Evolutionary conservation across 129 eudicot genomes (phyloP).

Genomic region (Solidago caesia): DNA sequence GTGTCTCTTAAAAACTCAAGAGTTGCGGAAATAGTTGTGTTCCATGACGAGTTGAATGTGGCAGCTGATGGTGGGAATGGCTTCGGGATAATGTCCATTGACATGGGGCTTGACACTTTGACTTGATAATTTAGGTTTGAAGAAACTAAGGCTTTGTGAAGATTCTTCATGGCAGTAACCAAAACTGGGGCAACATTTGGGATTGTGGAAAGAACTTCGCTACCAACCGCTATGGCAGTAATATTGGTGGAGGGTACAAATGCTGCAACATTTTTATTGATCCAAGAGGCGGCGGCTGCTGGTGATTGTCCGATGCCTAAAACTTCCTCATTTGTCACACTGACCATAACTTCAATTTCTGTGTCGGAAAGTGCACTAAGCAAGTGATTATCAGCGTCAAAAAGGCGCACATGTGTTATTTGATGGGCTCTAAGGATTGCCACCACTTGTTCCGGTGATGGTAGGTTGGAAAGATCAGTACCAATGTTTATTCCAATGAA

Average conservation of each 20-base stretch:
- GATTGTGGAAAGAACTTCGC: conserved; percentile 63
- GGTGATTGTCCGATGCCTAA: conserved; percentile 65
- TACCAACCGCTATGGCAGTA: conserved; percentile 77
- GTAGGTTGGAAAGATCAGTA: conserved; percentile 62
- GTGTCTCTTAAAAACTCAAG: conserved; percentile 64
- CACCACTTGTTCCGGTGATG: conserved; percentile 62
- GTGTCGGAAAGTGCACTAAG: conserved; percentile 77
- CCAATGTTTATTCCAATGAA: conserved; percentile 75
- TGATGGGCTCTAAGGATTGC: conserved; percentile 58
- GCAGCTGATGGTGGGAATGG: conserved; percentile 93
- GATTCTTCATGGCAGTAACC: conserved; percentile 67
- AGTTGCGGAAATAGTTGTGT: conserved; percentile 46
- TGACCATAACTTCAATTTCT: conserved; percentile 64
- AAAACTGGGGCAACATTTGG: conserved; percentile 71
- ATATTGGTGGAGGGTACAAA: conserved; percentile 77
- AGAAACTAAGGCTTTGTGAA: conserved; percentile 75
- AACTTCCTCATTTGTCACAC: conserved; percentile 75
- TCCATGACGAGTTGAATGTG: conserved; percentile 58
- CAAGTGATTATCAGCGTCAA: conserved; percentile 67
- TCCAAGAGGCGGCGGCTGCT: conserved; percentile 70
- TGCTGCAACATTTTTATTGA: conserved; percentile 71
- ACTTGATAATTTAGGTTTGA: conserved; percentile 60
- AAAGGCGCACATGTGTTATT: conserved; percentile 76
- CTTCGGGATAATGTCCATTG: conserved; percentile 63
- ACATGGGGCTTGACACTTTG: conserved; percentile 68